Percentiles rank a stretch among this genome's conserved stretches.
Conservation (phyloP, 2,329 filamentous ascomycete genomes). For the Pseudocercospora musae region DNA sequence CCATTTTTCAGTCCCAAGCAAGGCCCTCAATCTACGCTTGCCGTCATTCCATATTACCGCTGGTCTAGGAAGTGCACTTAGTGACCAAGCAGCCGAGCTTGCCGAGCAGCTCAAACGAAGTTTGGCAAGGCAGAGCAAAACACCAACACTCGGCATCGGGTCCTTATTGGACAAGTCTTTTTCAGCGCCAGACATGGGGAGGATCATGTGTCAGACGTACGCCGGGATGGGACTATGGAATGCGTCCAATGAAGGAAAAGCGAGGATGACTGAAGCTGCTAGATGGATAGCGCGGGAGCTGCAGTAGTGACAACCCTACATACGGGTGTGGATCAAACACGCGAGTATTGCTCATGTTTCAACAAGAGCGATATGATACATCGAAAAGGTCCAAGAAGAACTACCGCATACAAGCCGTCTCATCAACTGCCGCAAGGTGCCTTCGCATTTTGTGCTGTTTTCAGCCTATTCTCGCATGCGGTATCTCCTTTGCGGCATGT, state of each 20-base stretch:
- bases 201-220: constrained; percentile 37
- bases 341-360: too few species aligned
- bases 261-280: constrained; percentile 19
- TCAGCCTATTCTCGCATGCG: too few species aligned
- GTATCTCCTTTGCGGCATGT: too few species aligned
- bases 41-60: constrained; percentile 43
- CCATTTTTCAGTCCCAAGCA: constrained; percentile 37
- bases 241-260: constrained; percentile 14
- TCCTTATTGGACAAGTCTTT: constrained; percentile 26
- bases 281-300: constrained; percentile 19
- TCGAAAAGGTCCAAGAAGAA: too few species aligned
- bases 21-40: constrained; percentile 38
- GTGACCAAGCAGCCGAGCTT: constrained; percentile 43
- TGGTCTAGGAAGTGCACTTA: constrained; percentile 38
- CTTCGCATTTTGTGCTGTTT: too few species aligned
- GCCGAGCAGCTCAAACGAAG: constrained; percentile 40
- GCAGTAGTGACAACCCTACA: not conserved
- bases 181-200: constrained; percentile 29
- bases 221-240: constrained; percentile 27
- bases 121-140: constrained; percentile 33
- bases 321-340: too few species aligned
- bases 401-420: too few species aligned
- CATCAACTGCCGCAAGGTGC: too few species aligned
- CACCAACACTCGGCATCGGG: constrained; percentile 10
- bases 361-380: too few species aligned